These are phyloP conservation scores for Gardenia jasminoides DNA, from an alignment of 257 asterid species.

Conservation along the genomic window DNA sequence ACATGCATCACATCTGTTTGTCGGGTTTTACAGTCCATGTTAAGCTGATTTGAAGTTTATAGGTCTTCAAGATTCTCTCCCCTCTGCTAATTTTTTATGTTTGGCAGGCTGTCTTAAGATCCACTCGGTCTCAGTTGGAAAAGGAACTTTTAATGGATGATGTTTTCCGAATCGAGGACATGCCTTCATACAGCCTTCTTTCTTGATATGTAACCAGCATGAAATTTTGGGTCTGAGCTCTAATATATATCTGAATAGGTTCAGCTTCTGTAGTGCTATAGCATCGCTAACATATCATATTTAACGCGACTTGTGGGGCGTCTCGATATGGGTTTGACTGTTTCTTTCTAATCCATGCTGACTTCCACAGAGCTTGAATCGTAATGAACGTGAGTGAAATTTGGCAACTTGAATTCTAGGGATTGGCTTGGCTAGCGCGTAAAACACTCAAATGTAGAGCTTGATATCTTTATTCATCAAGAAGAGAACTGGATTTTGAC, in stretches of 20 bases:
- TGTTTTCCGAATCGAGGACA: constrained; percentile 62
- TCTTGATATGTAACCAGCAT: constrained; percentile 19
- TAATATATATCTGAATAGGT: constrained; percentile 5
- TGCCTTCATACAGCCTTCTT: constrained; percentile 76
- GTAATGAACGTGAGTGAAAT: too few relatives aligned
- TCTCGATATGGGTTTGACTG: too few relatives aligned
- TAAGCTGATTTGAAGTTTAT: background rate
- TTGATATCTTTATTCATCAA: too few relatives aligned
- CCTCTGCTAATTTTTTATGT: background rate
- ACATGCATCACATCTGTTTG: background rate
- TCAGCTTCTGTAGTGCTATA: too few relatives aligned
- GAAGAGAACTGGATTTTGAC: too few relatives aligned
- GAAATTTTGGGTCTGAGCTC: background rate
- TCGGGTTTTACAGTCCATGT: background rate
- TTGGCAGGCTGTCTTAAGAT: constrained; percentile 57
- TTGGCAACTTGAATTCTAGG: too few relatives aligned
- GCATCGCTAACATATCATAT: too few relatives aligned
- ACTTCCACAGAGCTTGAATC: too few relatives aligned
- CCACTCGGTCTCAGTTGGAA: constrained; percentile 64
- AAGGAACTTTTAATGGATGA: constrained; percentile 69
- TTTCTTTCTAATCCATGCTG: too few relatives aligned
- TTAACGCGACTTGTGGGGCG: too few relatives aligned
- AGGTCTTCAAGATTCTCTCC: background rate
- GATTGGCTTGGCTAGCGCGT: too few relatives aligned
- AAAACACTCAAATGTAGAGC: too few relatives aligned